Conservation (phyloP, 2,329 filamentous ascomycete species). For the Clarireedia sp. region DNA sequence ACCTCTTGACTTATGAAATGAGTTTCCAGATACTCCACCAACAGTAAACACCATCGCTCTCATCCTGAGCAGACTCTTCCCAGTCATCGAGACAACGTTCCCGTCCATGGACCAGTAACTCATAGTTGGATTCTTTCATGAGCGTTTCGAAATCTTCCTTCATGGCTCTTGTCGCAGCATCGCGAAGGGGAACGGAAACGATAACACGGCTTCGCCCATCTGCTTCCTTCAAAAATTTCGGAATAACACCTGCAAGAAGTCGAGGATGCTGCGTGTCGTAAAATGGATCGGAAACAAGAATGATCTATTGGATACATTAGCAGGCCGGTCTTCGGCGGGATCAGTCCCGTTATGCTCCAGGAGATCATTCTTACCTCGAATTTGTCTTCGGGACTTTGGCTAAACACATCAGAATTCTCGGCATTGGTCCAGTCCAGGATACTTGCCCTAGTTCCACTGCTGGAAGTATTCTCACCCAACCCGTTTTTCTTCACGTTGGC, state of each 20-base stretch:
- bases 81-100: slow-evolving; percentile 8
- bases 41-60: slow-evolving; percentile 5
- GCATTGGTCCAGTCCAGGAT: slow-evolving; percentile 49
- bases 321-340: not conserved
- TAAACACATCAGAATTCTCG: slow-evolving; percentile 27
- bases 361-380: slow-evolving; percentile 27
- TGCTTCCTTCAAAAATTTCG: slow-evolving; percentile 51
- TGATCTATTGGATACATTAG: slow-evolving; percentile 42
- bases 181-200: slow-evolving; percentile 73
- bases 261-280: slow-evolving; percentile 78
- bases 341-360: not conserved
- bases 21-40: slow-evolving; percentile 13
- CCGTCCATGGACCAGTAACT: not conserved
- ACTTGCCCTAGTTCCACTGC: slow-evolving; percentile 49
- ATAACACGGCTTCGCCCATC: slow-evolving; percentile 53
- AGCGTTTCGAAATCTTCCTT: not conserved
- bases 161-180: slow-evolving; percentile 46
- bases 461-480: slow-evolving; percentile 39
- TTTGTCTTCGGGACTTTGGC: slow-evolving; percentile 36
- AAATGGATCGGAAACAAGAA: slow-evolving; percentile 78
- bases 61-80: slow-evolving; percentile 2
- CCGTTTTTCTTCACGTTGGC: slow-evolving; percentile 61
- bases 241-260: slow-evolving; percentile 64
- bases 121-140: not conserved
- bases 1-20: not conserved